Evolutionary conservation across 2,329 filamentous ascomycete species (phyloP), one percentile per base, ranked within the genome.

Genomic region (Cladosporium sp.): DNA sequence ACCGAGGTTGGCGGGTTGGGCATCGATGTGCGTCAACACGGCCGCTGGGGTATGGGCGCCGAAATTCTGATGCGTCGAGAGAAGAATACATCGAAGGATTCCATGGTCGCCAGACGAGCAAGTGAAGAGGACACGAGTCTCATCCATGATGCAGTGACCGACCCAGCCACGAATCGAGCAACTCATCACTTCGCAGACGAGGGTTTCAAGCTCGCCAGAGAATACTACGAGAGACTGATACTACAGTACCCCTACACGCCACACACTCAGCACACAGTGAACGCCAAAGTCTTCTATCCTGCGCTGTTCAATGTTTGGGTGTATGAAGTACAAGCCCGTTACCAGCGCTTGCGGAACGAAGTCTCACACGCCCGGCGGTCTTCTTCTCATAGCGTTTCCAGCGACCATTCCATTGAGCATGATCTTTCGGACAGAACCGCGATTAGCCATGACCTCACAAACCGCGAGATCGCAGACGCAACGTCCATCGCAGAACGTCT

Each of bases 261-360:
- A 65, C 77, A 78, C 59, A 78, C 80, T 4, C 84, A 85, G 0
- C 74, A 83, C 51, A 74, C 78, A 3, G 74, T 86, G 40, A 88
- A 84, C 62, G 85, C 89, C 10, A 69, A 89, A 36, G 85, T 90
- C 60, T 96, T 97, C 70, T 92, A 91, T 74, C 86, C 89, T 13
- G 88, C 88, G 13, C 82, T 96, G 75, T 86, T 93, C 64, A 85
- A 85, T 49, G 82, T 91, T 45, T 93, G 94, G 83, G 82, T 96
- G 52, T 92, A 90, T 70, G 84, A 88, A 60, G 78, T 86, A 1
- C 83, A 89, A 66, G 78, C 83, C 47, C 71, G 68, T 58, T 73
- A 85, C 85, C 75, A 81, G 81, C 66, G 74, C 71, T 56, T 68
- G 69, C 51, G 79, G 45, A n/a, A 42, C 32, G 5, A 44, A 39